These are phyloP conservation scores for Juglanconis oblonga DNA, from an alignment of 2,329 filamentous ascomycete genomes.

Conservation along the genomic window DNA sequence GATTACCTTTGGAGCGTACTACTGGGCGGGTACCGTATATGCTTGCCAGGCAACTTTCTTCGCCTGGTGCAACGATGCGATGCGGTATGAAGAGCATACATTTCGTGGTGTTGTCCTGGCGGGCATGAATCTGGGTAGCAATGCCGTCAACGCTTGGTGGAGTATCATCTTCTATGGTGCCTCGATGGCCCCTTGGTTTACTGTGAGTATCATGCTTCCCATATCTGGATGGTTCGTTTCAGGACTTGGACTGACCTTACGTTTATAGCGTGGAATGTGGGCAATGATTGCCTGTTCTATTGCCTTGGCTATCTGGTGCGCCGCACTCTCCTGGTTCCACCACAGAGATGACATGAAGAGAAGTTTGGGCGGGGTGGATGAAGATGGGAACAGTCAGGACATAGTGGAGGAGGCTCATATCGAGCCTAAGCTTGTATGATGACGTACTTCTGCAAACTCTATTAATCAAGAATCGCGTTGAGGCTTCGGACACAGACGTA, in stretches of 20 bases:
- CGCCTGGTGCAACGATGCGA: slow-evolving; percentile 71
- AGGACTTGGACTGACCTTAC: slow-evolving; percentile 16
- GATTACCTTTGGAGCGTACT: slow-evolving; percentile 63
- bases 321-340: slow-evolving; percentile 43
- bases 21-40: slow-evolving; percentile 68
- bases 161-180: slow-evolving; percentile 68
- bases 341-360: slow-evolving; percentile 29
- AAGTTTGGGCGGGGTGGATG: slow-evolving; percentile 14
- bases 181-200: slow-evolving; percentile 64
- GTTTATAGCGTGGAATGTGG: slow-evolving; percentile 61
- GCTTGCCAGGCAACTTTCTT: slow-evolving; percentile 74
- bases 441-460: too few relatives aligned
- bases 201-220: slow-evolving; percentile 37
- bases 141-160: slow-evolving; percentile 72
- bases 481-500: too few relatives aligned
- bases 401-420: neutral
- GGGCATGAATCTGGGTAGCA: slow-evolving; percentile 68
- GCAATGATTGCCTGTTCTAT: slow-evolving; percentile 67
- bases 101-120: slow-evolving; percentile 66
- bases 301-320: slow-evolving; percentile 58
- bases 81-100: slow-evolving; percentile 61
- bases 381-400: neutral
- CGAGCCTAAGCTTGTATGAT: neutral
- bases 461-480: too few relatives aligned
- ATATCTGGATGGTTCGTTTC: slow-evolving; percentile 13